Conservation (phyloP, 2,329 filamentous ascomycete species). For the Pseudogymnoascus sp. region DNA sequence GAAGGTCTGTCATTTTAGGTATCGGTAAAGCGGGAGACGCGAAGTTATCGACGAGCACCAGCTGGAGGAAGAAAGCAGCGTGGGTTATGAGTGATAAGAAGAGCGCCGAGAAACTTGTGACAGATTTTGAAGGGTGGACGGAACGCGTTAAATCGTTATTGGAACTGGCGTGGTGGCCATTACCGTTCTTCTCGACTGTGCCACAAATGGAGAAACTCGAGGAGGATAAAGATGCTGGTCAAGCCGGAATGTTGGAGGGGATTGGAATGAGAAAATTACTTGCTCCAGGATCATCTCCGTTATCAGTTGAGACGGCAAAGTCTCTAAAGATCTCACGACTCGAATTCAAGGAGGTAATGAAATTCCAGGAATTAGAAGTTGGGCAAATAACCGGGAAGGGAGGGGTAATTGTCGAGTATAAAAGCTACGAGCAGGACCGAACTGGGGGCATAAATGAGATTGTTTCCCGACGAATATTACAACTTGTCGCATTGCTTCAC, state of each 20-base stretch:
- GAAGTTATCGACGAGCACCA: not conserved
- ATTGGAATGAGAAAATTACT: not conserved
- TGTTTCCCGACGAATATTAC: not conserved
- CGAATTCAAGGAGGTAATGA: not conserved
- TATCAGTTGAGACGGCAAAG: not conserved
- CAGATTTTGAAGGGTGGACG: not conserved
- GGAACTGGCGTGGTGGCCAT: not conserved
- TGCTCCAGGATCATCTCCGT: not conserved
- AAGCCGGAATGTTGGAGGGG: not conserved
- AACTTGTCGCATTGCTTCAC: slow-evolving; percentile 1
- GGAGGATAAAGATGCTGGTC: not conserved
- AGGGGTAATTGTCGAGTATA: not conserved
- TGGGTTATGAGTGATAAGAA: not conserved
- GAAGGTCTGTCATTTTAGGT: not conserved
- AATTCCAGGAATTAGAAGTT: not conserved
- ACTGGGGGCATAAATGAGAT: not conserved
- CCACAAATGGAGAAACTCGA: not conserved
- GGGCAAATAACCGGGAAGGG: not conserved
- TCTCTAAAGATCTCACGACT: not conserved
- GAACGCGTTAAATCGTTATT: not conserved
- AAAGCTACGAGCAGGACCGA: not conserved
- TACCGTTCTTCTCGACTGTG: not conserved
- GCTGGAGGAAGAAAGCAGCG: not conserved
- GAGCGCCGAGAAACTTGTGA: not conserved
- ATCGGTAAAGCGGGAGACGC: not conserved